Conservation (phyloP, 129 eudicot genomes). For the Deinandra increscens region DNA sequence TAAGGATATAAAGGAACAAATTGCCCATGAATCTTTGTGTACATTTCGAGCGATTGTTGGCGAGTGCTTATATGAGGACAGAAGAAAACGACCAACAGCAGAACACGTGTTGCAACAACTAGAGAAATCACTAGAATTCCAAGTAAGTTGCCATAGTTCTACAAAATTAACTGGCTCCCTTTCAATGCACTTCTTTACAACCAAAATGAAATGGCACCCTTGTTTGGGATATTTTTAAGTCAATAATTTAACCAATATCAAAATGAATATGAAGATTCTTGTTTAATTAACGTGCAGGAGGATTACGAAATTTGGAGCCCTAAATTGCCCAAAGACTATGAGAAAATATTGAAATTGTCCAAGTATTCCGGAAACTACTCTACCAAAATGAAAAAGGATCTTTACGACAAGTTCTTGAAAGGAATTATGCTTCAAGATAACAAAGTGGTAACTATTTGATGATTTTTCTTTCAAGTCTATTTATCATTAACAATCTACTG, state of each 20-base stretch:
- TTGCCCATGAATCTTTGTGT: not conserved
- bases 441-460: conserved; percentile 11
- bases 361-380: not conserved
- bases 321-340: conserved; percentile 12
- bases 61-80: not conserved
- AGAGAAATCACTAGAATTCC: not conserved
- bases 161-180: not conserved
- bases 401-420: not conserved
- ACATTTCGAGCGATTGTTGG: not conserved
- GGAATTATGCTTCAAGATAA: conserved; percentile 25
- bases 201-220: too few relatives aligned
- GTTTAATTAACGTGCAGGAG: not conserved
- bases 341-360: conserved; percentile 1
- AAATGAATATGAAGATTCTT: too few relatives aligned
- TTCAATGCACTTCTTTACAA: not conserved
- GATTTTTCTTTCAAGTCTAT: too few relatives aligned
- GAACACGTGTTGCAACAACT: not conserved
- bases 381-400: not conserved
- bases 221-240: too few relatives aligned
- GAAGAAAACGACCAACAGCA: not conserved
- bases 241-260: too few relatives aligned
- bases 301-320: conserved; percentile 23
- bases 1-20: not conserved
- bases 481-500: not conserved
- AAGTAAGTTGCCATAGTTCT: conserved; percentile 2